phyloP scores from a whole-genome alignment of 352 stramenopile species.

The Globisporangium iwayamae region DNA sequence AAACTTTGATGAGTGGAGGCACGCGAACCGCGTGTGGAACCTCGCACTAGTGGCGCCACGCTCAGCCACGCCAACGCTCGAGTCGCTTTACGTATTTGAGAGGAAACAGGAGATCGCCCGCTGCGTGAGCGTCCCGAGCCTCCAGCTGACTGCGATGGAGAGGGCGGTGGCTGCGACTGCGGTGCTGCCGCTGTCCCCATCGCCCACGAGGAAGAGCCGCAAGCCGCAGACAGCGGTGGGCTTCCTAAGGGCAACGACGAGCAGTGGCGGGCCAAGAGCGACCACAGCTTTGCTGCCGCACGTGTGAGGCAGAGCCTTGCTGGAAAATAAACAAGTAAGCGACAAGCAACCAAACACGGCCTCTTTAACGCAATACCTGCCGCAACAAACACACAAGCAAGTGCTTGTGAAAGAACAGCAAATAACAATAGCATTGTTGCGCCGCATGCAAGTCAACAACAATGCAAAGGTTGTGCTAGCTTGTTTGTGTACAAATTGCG shows the following conservation, averaged over 20 bases:
- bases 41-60: constrained; percentile 13
- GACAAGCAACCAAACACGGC: background rate
- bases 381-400: background rate
- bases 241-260: constrained; percentile 14
- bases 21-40: constrained; percentile 47
- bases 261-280: background rate
- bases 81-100: constrained; percentile 20
- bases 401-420: background rate
- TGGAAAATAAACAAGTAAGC: background rate
- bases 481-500: background rate
- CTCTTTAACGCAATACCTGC: background rate
- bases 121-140: constrained; percentile 52
- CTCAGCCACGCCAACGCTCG: constrained; percentile 30
- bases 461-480: background rate
- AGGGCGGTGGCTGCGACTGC: constrained; percentile 23
- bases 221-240: constrained; percentile 14
- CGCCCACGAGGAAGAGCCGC: constrained; percentile 18
- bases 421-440: background rate
- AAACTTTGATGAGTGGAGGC: constrained; percentile 66
- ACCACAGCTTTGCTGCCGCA: constrained; percentile 15
- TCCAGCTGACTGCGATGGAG: constrained; percentile 60
- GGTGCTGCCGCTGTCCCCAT: constrained; percentile 1
- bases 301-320: constrained; percentile 8
- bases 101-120: constrained; percentile 37
- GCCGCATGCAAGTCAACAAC: background rate